Conservation (phyloP, 2,329 filamentous ascomycete species). For the Trichoderma polysporum region DNA sequence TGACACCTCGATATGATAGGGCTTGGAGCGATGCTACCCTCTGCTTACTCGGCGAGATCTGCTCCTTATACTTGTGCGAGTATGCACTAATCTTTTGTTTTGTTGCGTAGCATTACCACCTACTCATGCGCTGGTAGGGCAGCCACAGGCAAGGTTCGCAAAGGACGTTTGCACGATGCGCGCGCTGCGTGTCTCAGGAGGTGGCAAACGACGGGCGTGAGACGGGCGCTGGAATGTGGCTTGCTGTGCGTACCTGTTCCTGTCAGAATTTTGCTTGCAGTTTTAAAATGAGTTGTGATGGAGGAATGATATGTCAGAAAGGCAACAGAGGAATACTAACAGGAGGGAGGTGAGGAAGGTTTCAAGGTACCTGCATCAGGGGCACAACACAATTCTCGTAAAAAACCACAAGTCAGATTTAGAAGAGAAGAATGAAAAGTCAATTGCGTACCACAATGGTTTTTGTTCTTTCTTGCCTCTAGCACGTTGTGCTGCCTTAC, state of each 20-base stretch:
- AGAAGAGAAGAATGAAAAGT: not conserved
- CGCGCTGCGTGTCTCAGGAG: conserved; percentile 6
- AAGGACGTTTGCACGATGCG: no score
- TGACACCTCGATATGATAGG: conserved; percentile 11
- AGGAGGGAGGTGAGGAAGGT: not conserved
- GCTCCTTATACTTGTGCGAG: not conserved
- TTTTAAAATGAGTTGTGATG: not conserved
- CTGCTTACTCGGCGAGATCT: conserved; percentile 13
- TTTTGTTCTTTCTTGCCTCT: not conserved
- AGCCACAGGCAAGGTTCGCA: no score
- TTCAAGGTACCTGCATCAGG: conserved; percentile 12
- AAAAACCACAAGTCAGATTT: not conserved
- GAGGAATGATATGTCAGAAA: conserved; percentile 1
- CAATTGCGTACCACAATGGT: conserved; percentile 7
- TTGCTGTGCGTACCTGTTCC: not conserved
- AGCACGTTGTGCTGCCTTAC: not conserved
- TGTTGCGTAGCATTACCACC: no score
- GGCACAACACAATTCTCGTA: not conserved
- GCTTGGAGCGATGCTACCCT: conserved; percentile 16
- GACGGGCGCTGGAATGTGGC: not conserved
- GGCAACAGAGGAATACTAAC: not conserved
- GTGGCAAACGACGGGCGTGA: conserved; percentile 8
- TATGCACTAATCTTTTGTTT: no score
- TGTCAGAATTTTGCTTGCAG: not conserved
- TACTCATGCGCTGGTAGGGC: not conserved